A percentile compares a stretch with the other conserved stretches of the same genome.
Conservation (phyloP, 1,139 yeast species). For the Spencermartinsiella ligniputridi region DNA sequence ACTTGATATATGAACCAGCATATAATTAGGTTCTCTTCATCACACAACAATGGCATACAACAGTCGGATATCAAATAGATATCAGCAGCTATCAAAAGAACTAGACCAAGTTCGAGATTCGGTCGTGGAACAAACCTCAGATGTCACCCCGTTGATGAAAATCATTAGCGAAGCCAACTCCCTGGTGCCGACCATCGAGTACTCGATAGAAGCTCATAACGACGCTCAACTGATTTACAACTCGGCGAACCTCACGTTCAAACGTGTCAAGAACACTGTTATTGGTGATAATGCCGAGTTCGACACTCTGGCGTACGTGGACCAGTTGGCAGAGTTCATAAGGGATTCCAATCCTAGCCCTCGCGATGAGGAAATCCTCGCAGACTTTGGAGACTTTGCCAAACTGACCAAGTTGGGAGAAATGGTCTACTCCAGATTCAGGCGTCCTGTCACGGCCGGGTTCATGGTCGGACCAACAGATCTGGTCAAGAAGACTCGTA, state of each 20-base stretch:
- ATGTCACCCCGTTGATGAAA: conserved; percentile 4
- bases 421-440: conserved; percentile 45
- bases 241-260: conserved; percentile 9
- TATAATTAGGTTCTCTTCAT: too few relatives aligned
- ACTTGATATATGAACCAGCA: too few relatives aligned
- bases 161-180: conserved; percentile 10
- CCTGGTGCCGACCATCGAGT: conserved; percentile 10
- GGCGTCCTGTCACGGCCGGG: conserved; percentile 49
- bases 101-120: neutral
- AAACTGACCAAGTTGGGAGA: conserved; percentile 45
- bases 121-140: conserved; percentile 6
- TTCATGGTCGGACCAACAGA: conserved; percentile 69
- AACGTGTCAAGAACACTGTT: conserved; percentile 9
- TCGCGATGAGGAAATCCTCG: conserved; percentile 6
- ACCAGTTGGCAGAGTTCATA: conserved; percentile 8
- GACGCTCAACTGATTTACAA: conserved; percentile 12
- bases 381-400: conserved; percentile 1
- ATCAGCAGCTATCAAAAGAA: neutral
- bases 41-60: conserved; percentile 13
- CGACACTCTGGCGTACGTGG: conserved; percentile 12
- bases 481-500: conserved; percentile 4
- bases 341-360: neutral
- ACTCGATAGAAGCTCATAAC: conserved; percentile 17
- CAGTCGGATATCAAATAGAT: conserved; percentile 4
- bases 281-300: conserved; percentile 11